Evolutionary conservation across 306 rosid genomes (phyloP), one percentile per base, ranked within the genome.

Genomic region (Nissolia schottii): DNA sequence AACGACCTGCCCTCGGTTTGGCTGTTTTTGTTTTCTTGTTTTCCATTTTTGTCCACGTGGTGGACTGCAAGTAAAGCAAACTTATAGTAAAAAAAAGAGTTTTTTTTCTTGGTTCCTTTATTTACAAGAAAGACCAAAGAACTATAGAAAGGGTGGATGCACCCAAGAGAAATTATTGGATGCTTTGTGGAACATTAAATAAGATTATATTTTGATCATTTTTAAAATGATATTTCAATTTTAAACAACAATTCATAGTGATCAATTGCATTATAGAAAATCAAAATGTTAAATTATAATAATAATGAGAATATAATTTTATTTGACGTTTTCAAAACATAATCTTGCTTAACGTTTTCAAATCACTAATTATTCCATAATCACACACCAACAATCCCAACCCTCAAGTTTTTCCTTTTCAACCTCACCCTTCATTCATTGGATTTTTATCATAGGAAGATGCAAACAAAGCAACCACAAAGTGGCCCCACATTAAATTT

Each of bases 381-480:
- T n/a, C n/a, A n/a, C n/a, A n/a, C n/a, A n/a, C n/a, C n/a, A n/a
- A 29, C 53, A 49, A 50, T 16, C 75, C 46, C 78, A 59, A 60
- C 64, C 71, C 60, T 70, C 20, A 71, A 76, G 66, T 55, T 79
- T 55, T 79, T 76, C 64, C n/a, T 61, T 71, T 71, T 58, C 9
- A 83, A 79, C 79, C 81, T 75, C 70, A 79, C 84, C 35, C 57
- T 23, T 3, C 83, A 79, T 70, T 83, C 83, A 79, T 83, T 83
- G 86, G 86, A 83, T 79, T 82, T 69, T 75, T 80, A 58, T 76
- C 77, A 71, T 70, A 54, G 20, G 45, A 79, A 55, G 84, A 79
- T 67, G 84, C 84, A 79, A 67, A 67, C 84, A 64, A 76, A 61
- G 77, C 80, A 83, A 83, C 87, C 80, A 79, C 63, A 78, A 28